Evolutionary conservation across 805 yeast species (phyloP), one percentile per base, ranked within the genome.

Genomic region (Wickerhamomyces chaumierensis): DNA sequence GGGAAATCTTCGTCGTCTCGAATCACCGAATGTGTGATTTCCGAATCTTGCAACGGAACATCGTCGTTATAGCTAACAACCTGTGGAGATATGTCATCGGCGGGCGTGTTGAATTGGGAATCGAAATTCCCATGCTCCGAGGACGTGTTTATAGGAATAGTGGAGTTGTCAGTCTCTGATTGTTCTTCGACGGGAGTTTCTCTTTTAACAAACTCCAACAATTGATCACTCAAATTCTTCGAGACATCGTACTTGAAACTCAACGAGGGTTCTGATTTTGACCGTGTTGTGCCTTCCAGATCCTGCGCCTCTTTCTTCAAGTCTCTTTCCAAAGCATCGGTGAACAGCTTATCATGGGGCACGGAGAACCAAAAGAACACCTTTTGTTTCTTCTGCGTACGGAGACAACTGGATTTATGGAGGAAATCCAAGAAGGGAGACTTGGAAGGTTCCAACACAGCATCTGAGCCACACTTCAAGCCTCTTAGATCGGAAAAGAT

Each of bases 301-400:
- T 66, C 64, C 15, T 66, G 49, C 38, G 64, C 56, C 55, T 88
- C 96, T 48, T 82, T 78, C 60, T 85, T 87, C 53, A 88, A 61
- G 56, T 92, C 97, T 49, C 97, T 69, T 56, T 88, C 96, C 34
- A 92, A 62, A 1, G 96, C 96, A 59, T 92, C 97, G 3, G 86
- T 77, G 71, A 92, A 88, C 34, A 90, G 65, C 54, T 81, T 78
- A 54, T 88, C 95, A 59, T 90, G 97, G 18, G 92, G 92, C 9
- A 92, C 96, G 53, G 88, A 81, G 57, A 83, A 87, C 97, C 97
- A 92, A 58, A 81, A 86, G 56, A 90, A 90, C 33, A 90, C 96
- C 55, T 92, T 90, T 57, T 90, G 98, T 53, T 92, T 90, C 69
- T 90, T 90, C 52, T 90, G 96, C 0, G 98, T 90, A 49, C 95